Conservation (phyloP, 306 rosid genomes). For the Cicer judaicum region DNA sequence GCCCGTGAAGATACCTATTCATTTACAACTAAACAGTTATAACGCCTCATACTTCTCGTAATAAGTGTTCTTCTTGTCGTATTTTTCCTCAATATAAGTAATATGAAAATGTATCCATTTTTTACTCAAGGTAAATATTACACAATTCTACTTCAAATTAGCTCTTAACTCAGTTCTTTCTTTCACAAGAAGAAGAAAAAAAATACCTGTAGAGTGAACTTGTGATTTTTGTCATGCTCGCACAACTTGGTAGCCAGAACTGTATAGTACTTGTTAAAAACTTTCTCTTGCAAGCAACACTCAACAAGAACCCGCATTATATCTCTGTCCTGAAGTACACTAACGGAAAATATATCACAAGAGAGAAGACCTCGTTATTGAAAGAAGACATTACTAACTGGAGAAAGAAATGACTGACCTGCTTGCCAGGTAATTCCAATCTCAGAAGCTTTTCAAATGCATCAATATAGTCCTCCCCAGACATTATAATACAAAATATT, state of each 20-base stretch:
- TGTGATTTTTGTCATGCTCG: constrained; percentile 91
- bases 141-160: constrained; percentile 1
- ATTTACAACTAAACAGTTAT: constrained; percentile 12
- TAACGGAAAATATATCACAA: constrained; percentile 6
- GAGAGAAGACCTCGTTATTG: not conserved
- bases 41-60: not conserved
- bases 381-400: constrained; percentile 14
- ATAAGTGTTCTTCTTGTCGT: not conserved
- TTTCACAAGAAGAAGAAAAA: constrained; percentile 5
- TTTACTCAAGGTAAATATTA: not conserved
- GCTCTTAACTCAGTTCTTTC: constrained; percentile 19
- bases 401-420: constrained; percentile 53
- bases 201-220: constrained; percentile 87
- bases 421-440: constrained; percentile 85
- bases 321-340: constrained; percentile 75
- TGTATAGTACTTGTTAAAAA: constrained; percentile 87
- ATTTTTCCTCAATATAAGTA: not conserved
- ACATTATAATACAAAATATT: constrained; percentile 92
- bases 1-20: too few species aligned
- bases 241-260: constrained; percentile 87
- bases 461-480: constrained; percentile 89
- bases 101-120: not conserved
- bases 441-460: constrained; percentile 94
- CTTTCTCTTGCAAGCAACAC: constrained; percentile 93
- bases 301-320: constrained; percentile 88